A percentile compares a stretch with the other conserved stretches of the same genome.
phyloP scores from a whole-genome alignment of 1,284 basidiomycete species.

The Leccinum subspadiceum region DNA sequence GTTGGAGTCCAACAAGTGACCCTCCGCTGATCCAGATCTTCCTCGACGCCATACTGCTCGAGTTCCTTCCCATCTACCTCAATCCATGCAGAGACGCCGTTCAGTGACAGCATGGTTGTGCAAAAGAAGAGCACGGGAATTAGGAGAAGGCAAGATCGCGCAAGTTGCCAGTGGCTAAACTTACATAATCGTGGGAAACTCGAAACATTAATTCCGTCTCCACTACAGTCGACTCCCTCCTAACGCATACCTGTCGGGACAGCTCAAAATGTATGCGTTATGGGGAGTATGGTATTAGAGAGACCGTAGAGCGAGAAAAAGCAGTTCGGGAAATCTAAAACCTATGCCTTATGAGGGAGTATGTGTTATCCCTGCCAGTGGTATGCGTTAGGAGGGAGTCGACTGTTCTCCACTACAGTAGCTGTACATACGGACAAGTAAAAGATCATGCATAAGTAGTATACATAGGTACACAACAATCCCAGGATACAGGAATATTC shows the following conservation, averaged over 20 bases:
- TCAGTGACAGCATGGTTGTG: constrained; percentile 26
- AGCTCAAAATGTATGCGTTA: no score
- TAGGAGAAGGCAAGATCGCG: background rate
- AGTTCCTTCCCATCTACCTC: constrained; percentile 32
- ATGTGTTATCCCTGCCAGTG: no score
- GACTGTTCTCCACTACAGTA: background rate
- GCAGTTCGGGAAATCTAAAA: no score
- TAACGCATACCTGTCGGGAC: no score
- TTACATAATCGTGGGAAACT: background rate
- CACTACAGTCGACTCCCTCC: background rate
- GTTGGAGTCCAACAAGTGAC: constrained; percentile 41
- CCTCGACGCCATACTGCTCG: constrained; percentile 30
- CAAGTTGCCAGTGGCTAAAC: background rate
- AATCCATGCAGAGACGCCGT: constrained; percentile 33
- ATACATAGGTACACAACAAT: background rate
- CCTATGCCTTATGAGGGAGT: no score
- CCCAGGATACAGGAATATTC: background rate
- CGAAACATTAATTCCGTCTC: background rate
- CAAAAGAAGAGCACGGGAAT: background rate
- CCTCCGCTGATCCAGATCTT: constrained; percentile 18
- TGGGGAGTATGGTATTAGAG: no score
- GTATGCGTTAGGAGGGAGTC: no score
- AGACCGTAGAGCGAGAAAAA: no score
- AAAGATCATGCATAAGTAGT: background rate
- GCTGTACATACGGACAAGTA: background rate